These are phyloP conservation scores for Sanghuangporus weigelae DNA, from an alignment of 1,284 basidiomycete species.

Conservation along the genomic window DNA sequence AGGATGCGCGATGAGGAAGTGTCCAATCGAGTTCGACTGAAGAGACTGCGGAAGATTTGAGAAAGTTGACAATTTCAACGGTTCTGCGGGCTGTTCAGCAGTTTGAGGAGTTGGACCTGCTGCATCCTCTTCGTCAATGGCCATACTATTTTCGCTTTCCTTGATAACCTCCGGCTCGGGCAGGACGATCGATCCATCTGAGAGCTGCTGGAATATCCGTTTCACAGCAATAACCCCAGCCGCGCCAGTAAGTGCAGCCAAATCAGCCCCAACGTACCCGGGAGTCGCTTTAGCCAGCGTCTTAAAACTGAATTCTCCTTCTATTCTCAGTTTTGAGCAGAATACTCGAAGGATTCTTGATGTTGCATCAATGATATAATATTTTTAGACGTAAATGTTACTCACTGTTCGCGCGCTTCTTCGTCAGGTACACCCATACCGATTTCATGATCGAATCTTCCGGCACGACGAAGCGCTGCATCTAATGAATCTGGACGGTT, in stretches of 20 bases:
- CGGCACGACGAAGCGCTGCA: slow-evolving; percentile 87
- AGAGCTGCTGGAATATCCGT: slow-evolving; percentile 86
- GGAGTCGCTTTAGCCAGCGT: slow-evolving; percentile 90
- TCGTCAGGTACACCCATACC: slow-evolving; percentile 96
- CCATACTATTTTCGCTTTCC: slow-evolving; percentile 41
- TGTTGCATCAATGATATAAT: background rate
- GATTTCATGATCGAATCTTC: slow-evolving; percentile 96
- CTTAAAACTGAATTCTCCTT: slow-evolving; percentile 79
- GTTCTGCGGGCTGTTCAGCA: slow-evolving; percentile 15
- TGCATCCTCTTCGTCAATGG: slow-evolving; percentile 35
- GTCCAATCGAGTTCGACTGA: slow-evolving; percentile 70
- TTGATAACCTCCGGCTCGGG: slow-evolving; percentile 31
- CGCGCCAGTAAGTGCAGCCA: slow-evolving; percentile 86
- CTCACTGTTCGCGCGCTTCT: slow-evolving; percentile 82
- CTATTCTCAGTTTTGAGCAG: slow-evolving; percentile 68
- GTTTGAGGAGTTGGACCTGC: slow-evolving; percentile 19
- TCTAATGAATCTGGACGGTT: slow-evolving; percentile 95
- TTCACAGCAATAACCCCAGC: slow-evolving; percentile 97
- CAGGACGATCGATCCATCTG: slow-evolving; percentile 58
- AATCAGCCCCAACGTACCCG: slow-evolving; percentile 95
- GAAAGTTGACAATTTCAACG: slow-evolving; percentile 35
- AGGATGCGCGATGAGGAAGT: slow-evolving; percentile 86
- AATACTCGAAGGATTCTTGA: slow-evolving; percentile 77
- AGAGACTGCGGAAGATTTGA: slow-evolving; percentile 31
- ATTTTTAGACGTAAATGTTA: slow-evolving; percentile 10